Base-by-base conservation (phyloP, 371 early-diverging fungal species). In the Batkoa obscura region DNA sequence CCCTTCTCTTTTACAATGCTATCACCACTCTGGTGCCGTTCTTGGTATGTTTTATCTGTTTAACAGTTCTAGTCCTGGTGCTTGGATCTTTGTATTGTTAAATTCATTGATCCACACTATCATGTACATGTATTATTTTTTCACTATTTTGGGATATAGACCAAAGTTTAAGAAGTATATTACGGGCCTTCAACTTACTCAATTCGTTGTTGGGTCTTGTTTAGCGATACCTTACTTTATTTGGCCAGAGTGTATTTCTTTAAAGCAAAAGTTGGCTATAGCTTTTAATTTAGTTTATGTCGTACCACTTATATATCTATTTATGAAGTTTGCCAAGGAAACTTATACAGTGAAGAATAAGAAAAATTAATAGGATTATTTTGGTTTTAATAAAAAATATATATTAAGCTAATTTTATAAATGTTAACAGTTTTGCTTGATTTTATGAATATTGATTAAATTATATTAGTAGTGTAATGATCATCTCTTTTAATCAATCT, bases 1-100 rank as follows among this genome's bases (percentile, higher is more conserved):
- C 31, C 42, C 83, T 0, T 83, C 84, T 41, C 74, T 81, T 34
- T 74, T 90, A 59, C 91, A 90, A 68, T 80, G 80, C 53, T 90
- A 88, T 64, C 91, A 90, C 65, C 91, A 90, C 61, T 75, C 85
- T 23, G 89, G 90, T 41, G 88, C 89, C 17, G 87, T 90, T 68
- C 69, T 88, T 59, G 80, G 83, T 57, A 75, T 72, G 72, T 75
- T 74, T 79, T 72, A 79, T 42, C 84, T 84, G 50, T 78, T 83
- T 64, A 74, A 79, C 59, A 76, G 85, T 0, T 76, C 82, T 30
- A 82, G 84, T 30, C 12, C 34, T 38, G 38, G 53, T 13, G 81
- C 83, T 64, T 87, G 86, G 76, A 80, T 86, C 62, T 88, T 89
- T 64, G 89, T 88, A 42, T 69, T 86, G 42, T 80, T 84, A 68